Evolutionary conservation across 1,284 basidiomycete species (phyloP), one percentile per base, ranked within the genome.

Genomic region (Apiotrichum laibachii): DNA sequence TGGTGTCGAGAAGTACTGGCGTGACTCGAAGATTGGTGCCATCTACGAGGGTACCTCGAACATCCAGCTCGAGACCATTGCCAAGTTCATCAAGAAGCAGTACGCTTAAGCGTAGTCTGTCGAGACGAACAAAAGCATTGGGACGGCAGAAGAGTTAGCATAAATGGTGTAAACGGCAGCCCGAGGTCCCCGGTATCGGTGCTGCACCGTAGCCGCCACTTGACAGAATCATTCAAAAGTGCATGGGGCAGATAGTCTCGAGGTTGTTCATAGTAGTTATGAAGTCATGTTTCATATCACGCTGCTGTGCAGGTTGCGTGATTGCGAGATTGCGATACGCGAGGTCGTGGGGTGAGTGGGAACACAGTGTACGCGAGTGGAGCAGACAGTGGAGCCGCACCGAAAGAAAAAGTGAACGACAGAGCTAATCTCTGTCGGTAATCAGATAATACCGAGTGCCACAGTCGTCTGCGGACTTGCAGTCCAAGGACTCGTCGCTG

Each of bases 21-120:
- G 95, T 67, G 95, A 98, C 79, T 92, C 90, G 31, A 97, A 96
- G 83, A 94, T 93, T 71, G 89, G 90, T 44, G 90, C 91, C 12
- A 96, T 96, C 62, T 96, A 95, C 75, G 92, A 95, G 77, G 93
- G 94, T 40, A 97, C 94, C 43, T 91, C 88, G 37, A 96, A 97
- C 77, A 98, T 99, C 64, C 95, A 98, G 79, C 82, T 97, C 53
- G 88, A 94, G 79, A 99, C 96, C 0, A 97, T 99, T 70, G 92
- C 93, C 39, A 96, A 90, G 80, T 87, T 88, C 68, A 84, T 94
- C 62, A 70, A 72, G 72, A 65, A 70, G 72, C 57, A 65, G 58
- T 65, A 65, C 63, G 60, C 60, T 31, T 65, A 62, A 65, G 51
- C 49, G 45, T 35, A 7, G 8, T 35, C 33, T 11, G 9, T n/a